phyloP scores from a whole-genome alignment of 1,139 yeast species.

The Yarrowia galli region DNA sequence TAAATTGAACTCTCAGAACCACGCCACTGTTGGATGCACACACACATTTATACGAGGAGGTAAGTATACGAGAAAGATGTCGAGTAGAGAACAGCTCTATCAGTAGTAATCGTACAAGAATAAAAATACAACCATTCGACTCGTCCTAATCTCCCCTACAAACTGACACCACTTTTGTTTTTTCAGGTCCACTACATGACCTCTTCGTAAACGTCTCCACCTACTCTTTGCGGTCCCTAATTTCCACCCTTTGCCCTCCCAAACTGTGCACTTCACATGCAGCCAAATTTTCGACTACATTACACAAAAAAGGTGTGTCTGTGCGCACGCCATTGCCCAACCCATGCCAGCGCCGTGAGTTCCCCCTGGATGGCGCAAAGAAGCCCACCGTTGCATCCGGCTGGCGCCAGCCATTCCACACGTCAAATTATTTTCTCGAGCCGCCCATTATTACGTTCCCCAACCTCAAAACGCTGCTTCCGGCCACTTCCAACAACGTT shows the following conservation, averaged over 20 bases:
- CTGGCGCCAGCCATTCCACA: not conserved
- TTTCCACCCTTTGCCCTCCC: not conserved
- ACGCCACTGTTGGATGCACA: too few relatives aligned
- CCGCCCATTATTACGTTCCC: not conserved
- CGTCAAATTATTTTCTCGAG: not conserved
- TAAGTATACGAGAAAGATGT: too few relatives aligned
- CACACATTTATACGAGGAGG: too few relatives aligned
- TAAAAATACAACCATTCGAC: not conserved
- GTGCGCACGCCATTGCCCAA: not conserved
- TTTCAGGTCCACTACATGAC: not conserved
- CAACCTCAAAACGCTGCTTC: not conserved
- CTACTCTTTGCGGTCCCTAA: too few relatives aligned
- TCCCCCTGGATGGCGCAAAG: not conserved
- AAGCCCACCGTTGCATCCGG: not conserved
- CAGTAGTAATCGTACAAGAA: too few relatives aligned
- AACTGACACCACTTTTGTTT: not conserved
- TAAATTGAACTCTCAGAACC: too few relatives aligned
- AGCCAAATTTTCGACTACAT: not conserved
- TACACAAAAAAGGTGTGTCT: not conserved
- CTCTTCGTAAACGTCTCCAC: not conserved
- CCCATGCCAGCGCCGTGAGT: not conserved
- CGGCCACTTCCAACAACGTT: conserved; percentile 1
- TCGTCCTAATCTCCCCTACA: not conserved
- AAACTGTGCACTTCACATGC: not conserved
- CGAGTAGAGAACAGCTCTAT: too few relatives aligned